phyloP scores from a whole-genome alignment of 441 rosid species.

The Adansonia madagascariensis region DNA sequence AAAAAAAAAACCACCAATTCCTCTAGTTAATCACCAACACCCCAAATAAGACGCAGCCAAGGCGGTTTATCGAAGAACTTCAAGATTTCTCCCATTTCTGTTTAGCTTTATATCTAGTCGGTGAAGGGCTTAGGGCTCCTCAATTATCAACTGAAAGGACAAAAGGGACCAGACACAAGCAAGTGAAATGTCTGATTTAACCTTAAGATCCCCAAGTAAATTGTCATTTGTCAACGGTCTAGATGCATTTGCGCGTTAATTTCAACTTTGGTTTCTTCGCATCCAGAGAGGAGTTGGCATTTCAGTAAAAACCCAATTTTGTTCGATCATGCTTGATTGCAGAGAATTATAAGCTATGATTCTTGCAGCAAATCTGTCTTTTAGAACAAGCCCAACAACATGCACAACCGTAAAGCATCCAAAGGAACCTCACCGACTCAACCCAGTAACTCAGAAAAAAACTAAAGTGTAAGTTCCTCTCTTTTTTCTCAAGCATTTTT shows the following conservation, averaged over 20 bases:
- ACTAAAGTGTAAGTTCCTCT: slow-evolving; percentile 37
- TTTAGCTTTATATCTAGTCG: background rate
- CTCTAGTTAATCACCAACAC: background rate
- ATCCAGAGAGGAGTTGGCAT: background rate
- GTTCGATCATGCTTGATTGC: background rate
- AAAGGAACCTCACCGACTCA: slow-evolving; percentile 25
- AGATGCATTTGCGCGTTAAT: background rate
- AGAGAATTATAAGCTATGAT: slow-evolving; percentile 31
- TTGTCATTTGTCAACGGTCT: background rate
- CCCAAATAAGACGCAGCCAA: background rate
- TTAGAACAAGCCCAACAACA: slow-evolving; percentile 32
- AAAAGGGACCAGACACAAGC: slow-evolving; percentile 13
- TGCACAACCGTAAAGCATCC: slow-evolving; percentile 22
- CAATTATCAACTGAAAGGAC: slow-evolving; percentile 4
- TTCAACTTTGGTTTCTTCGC: slow-evolving; percentile 23
- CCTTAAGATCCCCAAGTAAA: slow-evolving; percentile 2
- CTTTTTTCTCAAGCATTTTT: slow-evolving; percentile 34
- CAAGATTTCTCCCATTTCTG: background rate
- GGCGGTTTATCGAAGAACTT: background rate
- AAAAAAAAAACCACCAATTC: slow-evolving; percentile 12
- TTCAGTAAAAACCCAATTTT: background rate
- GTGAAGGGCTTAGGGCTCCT: background rate
- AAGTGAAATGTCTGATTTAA: slow-evolving; percentile 13
- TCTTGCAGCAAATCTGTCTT: slow-evolving; percentile 31
- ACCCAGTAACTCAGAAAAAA: slow-evolving; percentile 22